These are phyloP conservation scores for Geotrichum klebahnii DNA, from an alignment of 1,139 yeast genomes.

Conservation along the genomic window DNA sequence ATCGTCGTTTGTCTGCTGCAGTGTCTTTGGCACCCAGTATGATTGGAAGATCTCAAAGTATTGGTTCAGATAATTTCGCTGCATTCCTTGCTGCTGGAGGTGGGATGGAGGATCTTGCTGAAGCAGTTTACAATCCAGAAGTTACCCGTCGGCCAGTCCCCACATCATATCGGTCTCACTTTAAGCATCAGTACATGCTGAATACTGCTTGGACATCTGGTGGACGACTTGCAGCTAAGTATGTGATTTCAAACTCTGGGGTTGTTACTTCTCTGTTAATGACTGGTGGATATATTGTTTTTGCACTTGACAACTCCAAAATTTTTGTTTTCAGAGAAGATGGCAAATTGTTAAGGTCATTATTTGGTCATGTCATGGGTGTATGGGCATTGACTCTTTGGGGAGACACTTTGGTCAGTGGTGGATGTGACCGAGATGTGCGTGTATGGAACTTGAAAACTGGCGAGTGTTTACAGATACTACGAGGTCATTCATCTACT, in stretches of 20 bases:
- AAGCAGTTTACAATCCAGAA: slow-evolving; percentile 39
- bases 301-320: slow-evolving; percentile 44
- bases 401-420: slow-evolving; percentile 76
- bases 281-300: slow-evolving; percentile 40
- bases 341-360: slow-evolving; percentile 65
- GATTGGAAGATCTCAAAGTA: slow-evolving; percentile 14
- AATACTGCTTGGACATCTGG: slow-evolving; percentile 44
- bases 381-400: slow-evolving; percentile 92
- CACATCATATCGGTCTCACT: slow-evolving; percentile 42
- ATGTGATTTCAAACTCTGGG: slow-evolving; percentile 39
- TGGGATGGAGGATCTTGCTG: slow-evolving; percentile 31
- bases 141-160: slow-evolving; percentile 38
- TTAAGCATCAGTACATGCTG: slow-evolving; percentile 43
- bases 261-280: slow-evolving; percentile 42
- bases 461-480: slow-evolving; percentile 70
- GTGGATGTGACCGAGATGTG: slow-evolving; percentile 86
- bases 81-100: slow-evolving; percentile 11
- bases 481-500: slow-evolving; percentile 90
- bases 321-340: slow-evolving; percentile 48
- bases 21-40: slow-evolving; percentile 24
- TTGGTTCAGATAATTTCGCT: slow-evolving; percentile 12
- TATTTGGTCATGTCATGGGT: slow-evolving; percentile 91
- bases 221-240: slow-evolving; percentile 43
- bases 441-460: slow-evolving; percentile 83
- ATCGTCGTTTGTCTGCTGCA: slow-evolving; percentile 41